Conservation (phyloP, 176 grass and related monocot species). For the Bromus sterilis region DNA sequence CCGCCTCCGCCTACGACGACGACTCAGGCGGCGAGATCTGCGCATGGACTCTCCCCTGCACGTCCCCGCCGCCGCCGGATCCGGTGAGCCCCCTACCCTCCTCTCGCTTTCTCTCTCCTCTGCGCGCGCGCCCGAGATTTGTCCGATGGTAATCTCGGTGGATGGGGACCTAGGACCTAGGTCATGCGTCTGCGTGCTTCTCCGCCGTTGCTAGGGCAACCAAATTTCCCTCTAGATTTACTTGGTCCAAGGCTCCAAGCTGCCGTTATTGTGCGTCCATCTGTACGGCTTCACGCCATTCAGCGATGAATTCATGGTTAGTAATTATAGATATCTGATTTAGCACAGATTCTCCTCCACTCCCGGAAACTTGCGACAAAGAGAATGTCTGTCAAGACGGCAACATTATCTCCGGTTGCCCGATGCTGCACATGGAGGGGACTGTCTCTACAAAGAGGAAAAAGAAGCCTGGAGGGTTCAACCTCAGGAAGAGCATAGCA, state of each 20-base stretch:
- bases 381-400: slow-evolving; percentile 30
- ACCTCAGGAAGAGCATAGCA: slow-evolving; percentile 85
- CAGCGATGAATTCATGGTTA: neutral
- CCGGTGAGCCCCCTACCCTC: neutral
- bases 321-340: neutral
- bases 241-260: neutral
- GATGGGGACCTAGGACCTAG: neutral
- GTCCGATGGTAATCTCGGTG: neutral
- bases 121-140: neutral
- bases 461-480: slow-evolving; percentile 43
- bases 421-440: neutral
- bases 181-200: neutral
- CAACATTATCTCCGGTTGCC: neutral
- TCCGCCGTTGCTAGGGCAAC: neutral
- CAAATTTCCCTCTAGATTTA: neutral
- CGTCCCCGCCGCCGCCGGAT: neutral
- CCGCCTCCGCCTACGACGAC: neutral
- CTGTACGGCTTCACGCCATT: neutral
- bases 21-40: neutral
- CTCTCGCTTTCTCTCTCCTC: neutral
- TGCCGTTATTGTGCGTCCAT: neutral
- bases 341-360: neutral
- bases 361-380: slow-evolving; percentile 17
- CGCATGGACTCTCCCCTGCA: slow-evolving; percentile 3
- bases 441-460: slow-evolving; percentile 8